Percentiles rank a stretch among this genome's conserved stretches.
Conservation (phyloP, 148 eudicot genomes). For the Chenopodium suecicum region DNA sequence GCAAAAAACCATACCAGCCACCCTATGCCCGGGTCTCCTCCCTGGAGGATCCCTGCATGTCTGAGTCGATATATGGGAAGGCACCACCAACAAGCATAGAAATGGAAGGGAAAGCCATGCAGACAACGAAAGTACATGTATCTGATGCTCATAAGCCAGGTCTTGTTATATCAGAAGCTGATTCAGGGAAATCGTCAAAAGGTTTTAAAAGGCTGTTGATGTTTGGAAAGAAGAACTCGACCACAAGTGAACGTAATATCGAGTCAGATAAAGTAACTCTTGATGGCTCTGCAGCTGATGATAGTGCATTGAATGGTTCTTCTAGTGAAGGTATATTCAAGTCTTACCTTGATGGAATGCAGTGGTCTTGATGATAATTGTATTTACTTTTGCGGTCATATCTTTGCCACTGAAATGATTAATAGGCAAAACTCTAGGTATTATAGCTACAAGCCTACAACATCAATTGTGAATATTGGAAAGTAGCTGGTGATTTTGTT, state of each 20-base stretch:
- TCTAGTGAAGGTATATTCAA: constrained; percentile 64
- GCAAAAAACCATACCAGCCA: constrained; percentile 58
- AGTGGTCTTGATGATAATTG: not conserved
- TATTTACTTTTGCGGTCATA: not conserved
- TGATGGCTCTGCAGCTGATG: constrained; percentile 39
- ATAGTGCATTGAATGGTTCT: constrained; percentile 34
- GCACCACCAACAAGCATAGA: constrained; percentile 42
- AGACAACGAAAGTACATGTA: constrained; percentile 38
- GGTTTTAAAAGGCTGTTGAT: constrained; percentile 78
- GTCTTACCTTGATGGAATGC: not conserved
- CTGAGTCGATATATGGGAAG: constrained; percentile 55
- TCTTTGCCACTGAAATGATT: not conserved
- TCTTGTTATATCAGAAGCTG: constrained; percentile 44
- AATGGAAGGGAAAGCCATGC: constrained; percentile 20
- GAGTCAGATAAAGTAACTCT: constrained; percentile 47
- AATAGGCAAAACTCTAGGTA: not conserved
- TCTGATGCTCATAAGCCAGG: constrained; percentile 43
- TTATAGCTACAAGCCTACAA: not conserved
- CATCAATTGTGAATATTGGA: not conserved
- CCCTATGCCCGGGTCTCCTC: constrained; percentile 85
- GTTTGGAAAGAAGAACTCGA: constrained; percentile 70
- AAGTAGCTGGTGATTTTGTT: too few species aligned
- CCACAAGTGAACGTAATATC: constrained; percentile 44
- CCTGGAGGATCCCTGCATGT: constrained; percentile 62
- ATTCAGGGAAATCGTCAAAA: constrained; percentile 58